These are phyloP conservation scores for Yamadazyma akitaensis DNA, from an alignment of 805 yeast genomes.

Conservation along the genomic window DNA sequence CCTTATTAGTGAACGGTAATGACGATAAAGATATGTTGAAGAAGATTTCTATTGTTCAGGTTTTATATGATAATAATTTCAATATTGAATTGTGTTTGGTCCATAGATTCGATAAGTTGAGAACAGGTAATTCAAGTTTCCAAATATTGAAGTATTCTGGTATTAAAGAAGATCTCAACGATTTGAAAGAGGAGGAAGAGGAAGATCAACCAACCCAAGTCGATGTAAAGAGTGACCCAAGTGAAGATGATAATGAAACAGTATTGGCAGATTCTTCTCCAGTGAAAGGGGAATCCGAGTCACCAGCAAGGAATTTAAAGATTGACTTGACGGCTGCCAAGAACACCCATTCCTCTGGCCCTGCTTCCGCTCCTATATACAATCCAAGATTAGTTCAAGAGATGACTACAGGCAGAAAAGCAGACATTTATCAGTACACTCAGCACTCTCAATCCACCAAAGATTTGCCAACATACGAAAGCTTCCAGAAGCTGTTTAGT, in stretches of 20 bases:
- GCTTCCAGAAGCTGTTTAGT: not conserved
- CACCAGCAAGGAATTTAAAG: conserved; percentile 12
- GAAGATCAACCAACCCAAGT: conserved; percentile 5
- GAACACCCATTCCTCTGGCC: conserved; percentile 18
- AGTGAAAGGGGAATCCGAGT: conserved; percentile 11
- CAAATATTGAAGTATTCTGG: conserved; percentile 13
- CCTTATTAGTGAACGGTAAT: conserved; percentile 32
- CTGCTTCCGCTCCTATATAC: conserved; percentile 35
- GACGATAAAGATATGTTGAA: conserved; percentile 12
- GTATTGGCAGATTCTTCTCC: conserved; percentile 43
- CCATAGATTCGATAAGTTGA: conserved; percentile 18
- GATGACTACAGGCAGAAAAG: conserved; percentile 2
- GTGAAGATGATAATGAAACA: conserved; percentile 35
- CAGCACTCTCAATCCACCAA: conserved; percentile 10
- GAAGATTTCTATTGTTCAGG: conserved; percentile 27
- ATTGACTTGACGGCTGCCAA: conserved; percentile 18
- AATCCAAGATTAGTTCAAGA: conserved; percentile 25
- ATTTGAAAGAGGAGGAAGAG: conserved; percentile 12
- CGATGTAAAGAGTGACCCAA: not conserved
- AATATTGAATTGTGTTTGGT: conserved; percentile 21
- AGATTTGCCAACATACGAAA: conserved; percentile 5
- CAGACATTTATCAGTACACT: not conserved
- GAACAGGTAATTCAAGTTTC: conserved; percentile 9
- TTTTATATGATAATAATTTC: conserved; percentile 20
- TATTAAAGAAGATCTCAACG: conserved; percentile 12